Percentiles rank a stretch among this genome's conserved stretches.
These are phyloP conservation scores for Lipomyces anomalus DNA, from an alignment of 805 yeast genomes.

Conservation along the genomic window DNA sequence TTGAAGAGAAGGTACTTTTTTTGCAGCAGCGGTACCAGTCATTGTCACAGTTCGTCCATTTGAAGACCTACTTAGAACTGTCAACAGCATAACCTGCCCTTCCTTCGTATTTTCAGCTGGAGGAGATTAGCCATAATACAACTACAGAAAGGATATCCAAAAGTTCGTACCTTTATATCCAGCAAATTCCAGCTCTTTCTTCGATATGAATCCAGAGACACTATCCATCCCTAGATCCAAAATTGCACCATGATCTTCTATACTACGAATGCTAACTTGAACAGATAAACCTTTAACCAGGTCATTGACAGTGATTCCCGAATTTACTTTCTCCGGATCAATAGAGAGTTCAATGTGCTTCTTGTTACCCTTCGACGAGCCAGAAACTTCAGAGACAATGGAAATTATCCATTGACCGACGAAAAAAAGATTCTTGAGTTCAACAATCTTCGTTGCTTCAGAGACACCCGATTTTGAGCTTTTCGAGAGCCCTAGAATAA, in stretches of 20 bases:
- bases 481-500: too few species aligned
- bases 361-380: slow-evolving; percentile 39
- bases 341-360: slow-evolving; percentile 65
- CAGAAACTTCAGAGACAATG: slow-evolving; percentile 52
- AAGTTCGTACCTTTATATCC: slow-evolving; percentile 28
- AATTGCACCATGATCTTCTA: slow-evolving; percentile 90
- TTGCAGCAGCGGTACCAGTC: slow-evolving; percentile 43
- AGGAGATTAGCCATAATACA: background rate
- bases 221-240: slow-evolving; percentile 60
- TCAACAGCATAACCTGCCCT: slow-evolving; percentile 68
- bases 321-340: slow-evolving; percentile 70
- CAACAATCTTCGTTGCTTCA: slow-evolving; percentile 45
- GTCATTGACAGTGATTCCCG: slow-evolving; percentile 57
- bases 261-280: slow-evolving; percentile 70
- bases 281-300: slow-evolving; percentile 52
- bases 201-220: slow-evolving; percentile 66
- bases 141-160: background rate
- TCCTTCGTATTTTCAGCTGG: slow-evolving; percentile 36
- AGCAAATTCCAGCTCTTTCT: slow-evolving; percentile 50
- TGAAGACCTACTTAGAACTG: slow-evolving; percentile 45
- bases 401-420: slow-evolving; percentile 88
- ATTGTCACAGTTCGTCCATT: slow-evolving; percentile 56
- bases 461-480: too few species aligned
- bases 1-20: slow-evolving; percentile 47
- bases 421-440: slow-evolving; percentile 47